Conservation (phyloP, 2,329 filamentous ascomycete species). For the Sarocladium strictum region DNA sequence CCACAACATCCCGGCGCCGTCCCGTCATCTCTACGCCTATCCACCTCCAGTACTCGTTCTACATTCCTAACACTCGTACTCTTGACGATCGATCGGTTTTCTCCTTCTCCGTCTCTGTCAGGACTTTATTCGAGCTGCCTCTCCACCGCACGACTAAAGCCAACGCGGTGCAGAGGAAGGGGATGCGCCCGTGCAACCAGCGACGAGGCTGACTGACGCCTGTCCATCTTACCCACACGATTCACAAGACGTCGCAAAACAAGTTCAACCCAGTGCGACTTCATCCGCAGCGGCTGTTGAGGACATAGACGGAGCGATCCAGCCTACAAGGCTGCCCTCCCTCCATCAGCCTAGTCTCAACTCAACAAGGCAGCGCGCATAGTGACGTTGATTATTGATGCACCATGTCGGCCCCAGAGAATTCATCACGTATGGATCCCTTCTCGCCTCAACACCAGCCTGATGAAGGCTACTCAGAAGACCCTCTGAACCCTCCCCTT, state of each 20-base stretch:
- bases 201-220: background rate
- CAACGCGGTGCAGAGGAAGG: background rate
- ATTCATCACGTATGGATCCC: conserved; percentile 30
- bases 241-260: too few relatives aligned
- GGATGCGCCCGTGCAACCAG: background rate
- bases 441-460: conserved; percentile 52
- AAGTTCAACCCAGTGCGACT: too few relatives aligned
- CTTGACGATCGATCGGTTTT: background rate
- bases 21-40: background rate
- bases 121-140: too few relatives aligned
- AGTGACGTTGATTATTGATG: background rate
- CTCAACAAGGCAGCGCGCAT: background rate
- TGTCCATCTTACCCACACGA: background rate
- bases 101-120: too few relatives aligned
- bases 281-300: background rate
- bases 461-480: conserved; percentile 85
- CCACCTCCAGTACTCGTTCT: background rate
- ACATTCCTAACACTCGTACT: background rate
- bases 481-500: conserved; percentile 46
- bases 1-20: background rate
- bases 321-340: background rate
- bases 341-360: background rate
- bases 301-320: background rate
- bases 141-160: too few relatives aligned
- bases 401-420: background rate